phyloP scores from a whole-genome alignment of 176 grass and related monocot species.

The Neostapfia colusana region DNA sequence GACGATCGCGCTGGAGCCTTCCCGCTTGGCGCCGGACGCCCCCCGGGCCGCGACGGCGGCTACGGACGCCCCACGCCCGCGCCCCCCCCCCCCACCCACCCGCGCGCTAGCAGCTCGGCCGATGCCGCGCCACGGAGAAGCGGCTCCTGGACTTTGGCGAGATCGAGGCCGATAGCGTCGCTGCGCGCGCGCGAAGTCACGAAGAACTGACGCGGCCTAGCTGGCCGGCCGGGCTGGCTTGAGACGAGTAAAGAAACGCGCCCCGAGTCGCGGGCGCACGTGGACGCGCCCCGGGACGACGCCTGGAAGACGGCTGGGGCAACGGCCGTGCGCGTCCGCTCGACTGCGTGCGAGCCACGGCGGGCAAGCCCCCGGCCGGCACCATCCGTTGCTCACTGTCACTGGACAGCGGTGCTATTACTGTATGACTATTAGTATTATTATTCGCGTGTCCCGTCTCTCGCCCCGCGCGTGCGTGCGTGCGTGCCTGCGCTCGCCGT shows the following conservation, averaged over 20 bases:
- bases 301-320: constrained; percentile 13
- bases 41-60: constrained; percentile 34
- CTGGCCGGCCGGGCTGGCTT: background rate
- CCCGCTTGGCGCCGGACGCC: constrained; percentile 36
- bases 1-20: constrained; percentile 27
- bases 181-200: background rate
- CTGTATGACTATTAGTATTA: background rate
- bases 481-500: constrained; percentile 26
- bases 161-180: background rate
- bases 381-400: constrained; percentile 37
- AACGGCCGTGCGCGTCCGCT: background rate
- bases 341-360: constrained; percentile 51
- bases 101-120: too few relatives aligned
- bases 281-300: constrained; percentile 28
- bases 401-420: background rate
- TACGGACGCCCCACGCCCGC: constrained; percentile 26
- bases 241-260: constrained; percentile 29
- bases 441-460: constrained; percentile 18
- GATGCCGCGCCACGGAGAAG: constrained; percentile 50
- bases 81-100: too few relatives aligned
- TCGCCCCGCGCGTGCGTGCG: constrained; percentile 2
- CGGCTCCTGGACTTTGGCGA: constrained; percentile 35
- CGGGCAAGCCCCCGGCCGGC: constrained; percentile 8
- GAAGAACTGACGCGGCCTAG: constrained; percentile 29
- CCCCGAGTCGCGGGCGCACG: constrained; percentile 4